Evolutionary conservation across 768 basidiomycete species (phyloP).

Genomic region (Lentinula aciculospora): DNA sequence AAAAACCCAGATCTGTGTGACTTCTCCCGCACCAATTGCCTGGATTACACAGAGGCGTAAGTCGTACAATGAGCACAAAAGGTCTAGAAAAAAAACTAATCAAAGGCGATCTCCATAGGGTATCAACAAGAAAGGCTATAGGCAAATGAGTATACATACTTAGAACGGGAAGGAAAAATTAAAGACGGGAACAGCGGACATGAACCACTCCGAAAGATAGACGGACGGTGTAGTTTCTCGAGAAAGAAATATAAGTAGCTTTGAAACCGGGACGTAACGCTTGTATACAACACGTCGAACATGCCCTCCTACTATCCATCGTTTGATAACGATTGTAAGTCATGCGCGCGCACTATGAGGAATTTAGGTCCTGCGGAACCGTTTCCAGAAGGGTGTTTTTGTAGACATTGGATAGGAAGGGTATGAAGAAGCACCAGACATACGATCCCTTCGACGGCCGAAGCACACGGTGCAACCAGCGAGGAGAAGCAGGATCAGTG

Average conservation of each 20-base stretch:
- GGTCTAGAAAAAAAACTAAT: not conserved
- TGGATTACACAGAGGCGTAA: not conserved
- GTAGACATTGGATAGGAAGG: slow-evolving; percentile 29
- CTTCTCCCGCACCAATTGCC: not conserved
- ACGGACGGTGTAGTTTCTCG: not conserved
- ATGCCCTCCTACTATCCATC: not conserved
- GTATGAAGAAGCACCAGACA: slow-evolving; percentile 34
- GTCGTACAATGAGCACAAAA: not conserved
- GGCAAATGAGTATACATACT: too few relatives aligned
- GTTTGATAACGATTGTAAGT: too few relatives aligned
- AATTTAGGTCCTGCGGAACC: slow-evolving; percentile 31
- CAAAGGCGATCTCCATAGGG: not conserved
- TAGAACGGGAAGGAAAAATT: not conserved
- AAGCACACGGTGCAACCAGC: slow-evolving; percentile 69
- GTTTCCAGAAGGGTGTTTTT: slow-evolving; percentile 25
- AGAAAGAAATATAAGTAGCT: not conserved
- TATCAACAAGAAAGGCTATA: not conserved
- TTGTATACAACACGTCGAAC: not conserved
- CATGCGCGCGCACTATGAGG: too few relatives aligned
- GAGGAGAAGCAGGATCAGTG: slow-evolving; percentile 57
- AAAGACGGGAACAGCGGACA: not conserved
- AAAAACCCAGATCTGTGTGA: not conserved
- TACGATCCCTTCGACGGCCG: slow-evolving; percentile 53
- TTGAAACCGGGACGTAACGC: too few relatives aligned
- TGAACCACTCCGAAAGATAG: not conserved